Evolutionary conservation across 305 asterid genomes (phyloP).

Genomic region (Nicotiana rustica): DNA sequence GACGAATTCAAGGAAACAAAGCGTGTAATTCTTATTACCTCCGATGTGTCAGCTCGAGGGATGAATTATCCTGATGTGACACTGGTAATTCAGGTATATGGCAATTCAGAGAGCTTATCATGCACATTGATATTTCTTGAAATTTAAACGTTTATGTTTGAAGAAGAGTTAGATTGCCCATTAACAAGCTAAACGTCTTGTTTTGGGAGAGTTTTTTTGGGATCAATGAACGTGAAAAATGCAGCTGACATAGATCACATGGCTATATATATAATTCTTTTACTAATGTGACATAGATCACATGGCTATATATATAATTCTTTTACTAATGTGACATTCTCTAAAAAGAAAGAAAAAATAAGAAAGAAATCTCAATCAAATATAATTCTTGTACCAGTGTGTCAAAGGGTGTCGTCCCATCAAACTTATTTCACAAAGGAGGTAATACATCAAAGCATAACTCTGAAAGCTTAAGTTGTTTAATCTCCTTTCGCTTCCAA

Average conservation of each 20-base stretch:
- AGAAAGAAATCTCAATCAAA: background rate
- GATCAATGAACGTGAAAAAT: background rate
- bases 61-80: conserved; percentile 93
- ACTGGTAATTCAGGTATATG: conserved; percentile 76
- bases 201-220: background rate
- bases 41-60: conserved; percentile 89
- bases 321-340: conserved; percentile 5
- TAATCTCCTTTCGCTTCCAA: background rate
- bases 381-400: background rate
- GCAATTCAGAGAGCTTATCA: conserved; percentile 7
- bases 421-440: conserved; percentile 3
- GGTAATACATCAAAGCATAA: background rate
- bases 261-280: no score
- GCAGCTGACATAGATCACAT: background rate
- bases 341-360: background rate
- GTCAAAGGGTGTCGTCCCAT: background rate
- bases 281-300: no score
- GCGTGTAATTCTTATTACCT: conserved; percentile 68
- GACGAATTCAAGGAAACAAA: conserved; percentile 85
- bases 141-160: background rate
- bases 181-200: conserved; percentile 14
- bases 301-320: background rate
- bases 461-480: background rate
- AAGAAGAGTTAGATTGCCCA: background rate
- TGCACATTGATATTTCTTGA: background rate